A percentile compares a stretch with the other conserved stretches of the same genome.
phyloP scores from a whole-genome alignment of 139 green algal species.

The Coccomyxa sp. region DNA sequence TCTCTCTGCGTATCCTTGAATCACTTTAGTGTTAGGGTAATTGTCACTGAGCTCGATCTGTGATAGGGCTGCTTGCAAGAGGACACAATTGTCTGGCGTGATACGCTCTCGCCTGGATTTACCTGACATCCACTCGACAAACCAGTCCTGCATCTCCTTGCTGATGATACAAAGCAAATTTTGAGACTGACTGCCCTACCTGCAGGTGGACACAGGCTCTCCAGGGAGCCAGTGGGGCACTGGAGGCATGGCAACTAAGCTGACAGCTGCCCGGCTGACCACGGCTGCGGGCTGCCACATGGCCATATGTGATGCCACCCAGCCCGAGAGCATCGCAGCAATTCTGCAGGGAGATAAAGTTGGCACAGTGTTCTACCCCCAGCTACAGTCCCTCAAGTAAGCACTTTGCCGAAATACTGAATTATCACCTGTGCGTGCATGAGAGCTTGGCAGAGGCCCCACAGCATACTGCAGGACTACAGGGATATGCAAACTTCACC shows the following conservation, averaged over 20 bases:
- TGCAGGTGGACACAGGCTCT: conserved; percentile 59
- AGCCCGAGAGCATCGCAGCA: conserved; percentile 44
- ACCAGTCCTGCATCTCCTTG: not conserved
- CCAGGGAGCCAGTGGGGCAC: conserved; percentile 84
- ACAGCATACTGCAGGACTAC: too few species aligned
- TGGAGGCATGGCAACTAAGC: conserved; percentile 93
- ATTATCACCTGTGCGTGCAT: not conserved
- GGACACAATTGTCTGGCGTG: too few species aligned
- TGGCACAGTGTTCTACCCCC: conserved; percentile 58
- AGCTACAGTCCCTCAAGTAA: conserved; percentile 37
- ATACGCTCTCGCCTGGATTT: too few species aligned
- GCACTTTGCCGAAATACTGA: not conserved
- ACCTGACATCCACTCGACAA: too few species aligned
- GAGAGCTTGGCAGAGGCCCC: too few species aligned
- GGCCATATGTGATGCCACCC: conserved; percentile 58
- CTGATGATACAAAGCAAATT: not conserved
- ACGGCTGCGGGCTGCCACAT: conserved; percentile 78
- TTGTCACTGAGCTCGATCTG: too few species aligned
- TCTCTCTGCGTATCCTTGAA: not conserved
- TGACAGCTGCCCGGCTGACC: conserved; percentile 88
- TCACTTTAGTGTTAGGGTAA: too few species aligned
- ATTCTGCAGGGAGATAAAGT: conserved; percentile 45
- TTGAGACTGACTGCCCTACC: not conserved
- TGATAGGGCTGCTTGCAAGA: too few species aligned
- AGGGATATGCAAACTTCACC: too few species aligned